Evolutionary conservation across 169 alveolate species (phyloP), one percentile per base, ranked within the genome.

Genomic region (Toxoplasma gondii): DNA sequence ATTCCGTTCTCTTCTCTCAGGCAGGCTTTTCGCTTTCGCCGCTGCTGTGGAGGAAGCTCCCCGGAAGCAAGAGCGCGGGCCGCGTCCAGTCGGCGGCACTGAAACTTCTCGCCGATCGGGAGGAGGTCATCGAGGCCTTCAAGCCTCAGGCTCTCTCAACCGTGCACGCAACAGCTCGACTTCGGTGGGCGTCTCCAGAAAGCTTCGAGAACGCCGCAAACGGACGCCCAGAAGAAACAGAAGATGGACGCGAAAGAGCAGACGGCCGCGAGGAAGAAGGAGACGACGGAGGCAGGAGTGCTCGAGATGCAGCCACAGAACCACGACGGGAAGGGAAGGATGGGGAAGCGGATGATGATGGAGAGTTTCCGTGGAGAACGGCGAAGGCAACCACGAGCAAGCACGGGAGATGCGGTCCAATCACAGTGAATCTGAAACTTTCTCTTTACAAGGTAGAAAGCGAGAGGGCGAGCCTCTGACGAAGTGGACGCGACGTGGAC

Each of bases 41-140:
- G 74, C 74, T 64, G 31, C 74, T 64, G 74, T 64, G 74, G 74
- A 64, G 74, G 29, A 64, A 64, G 74, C 74, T 64, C n/a, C 74
- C 74, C n/a, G 74, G 74, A 31, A 64, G 74, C 74, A 64, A 64
- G 74, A 64, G 74, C 29, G 74, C 74, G 5, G 74, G 74, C n/a
- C 74, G 74, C 7, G 74, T 64, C 7, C 74, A 64, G n/a, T 64
- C 74, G 34, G 74, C 74, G 74, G 74, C 74, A 31, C 74, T 64
- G 74, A 64, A 64, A 27, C 74, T 64, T 31, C 74, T 64, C 74
- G 74, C 74, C 74, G 74, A 64, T 27, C 74, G 74, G n/a, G 74
- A 64, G 74, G 74, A 16, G 31, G 74, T 31, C 1, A 27, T 64
- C 29, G 74, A 64, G 29, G 74, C 74, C 74, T 64, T 64, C 74